Evolutionary conservation across 2,329 filamentous ascomycete genomes (phyloP), one percentile per base, ranked within the genome.

Genomic region (Aspergillus intermedius): DNA sequence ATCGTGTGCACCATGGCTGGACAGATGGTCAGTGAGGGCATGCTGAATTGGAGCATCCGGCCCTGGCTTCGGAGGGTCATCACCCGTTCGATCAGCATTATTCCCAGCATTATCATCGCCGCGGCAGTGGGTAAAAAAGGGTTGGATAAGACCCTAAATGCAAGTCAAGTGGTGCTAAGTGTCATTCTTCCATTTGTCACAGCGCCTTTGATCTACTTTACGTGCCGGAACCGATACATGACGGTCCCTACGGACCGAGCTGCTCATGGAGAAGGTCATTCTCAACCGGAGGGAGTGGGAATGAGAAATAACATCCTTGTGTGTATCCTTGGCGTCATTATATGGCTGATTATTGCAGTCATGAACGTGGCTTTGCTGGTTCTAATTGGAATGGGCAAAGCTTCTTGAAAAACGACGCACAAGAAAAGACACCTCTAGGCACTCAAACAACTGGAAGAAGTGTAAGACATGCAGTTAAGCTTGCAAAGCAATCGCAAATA

Each of bases 1-100:
- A 88, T 95, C 32, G 85, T 94, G 2, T 94, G 89, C 71, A 95
- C 90, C 1, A 93, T 95, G 57, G 81, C 89, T 0, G 89, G 89
- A 0, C 89, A 95, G 66, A 93, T 95, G 83, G 85, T 95, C 19
- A 84, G 82, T 53, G 89, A 94, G 65, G 89, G 89, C 5, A 87
- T 89, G 52, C 67, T 95, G 41, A 81, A 82, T 42, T 90, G 88
- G 86, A 81, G 71, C 4, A 68, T 91, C 28, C 76, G 77, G 52
- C 89, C 89, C 0, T 95, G 89, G 89, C 60, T 91, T 8, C 83
- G 89, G 2, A 79, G 89, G 9, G 77, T 94, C 3, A 68, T 91
- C 44, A 94, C 89, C 0, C 80, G 89, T 22, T 81, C 78, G 44
- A 87, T 95, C 64, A 88, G 85, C 60, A 90, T 95, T 64, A 83